These are phyloP conservation scores for Sporothrix curviconia DNA, from an alignment of 2,329 filamentous ascomycete species.

Conservation along the genomic window DNA sequence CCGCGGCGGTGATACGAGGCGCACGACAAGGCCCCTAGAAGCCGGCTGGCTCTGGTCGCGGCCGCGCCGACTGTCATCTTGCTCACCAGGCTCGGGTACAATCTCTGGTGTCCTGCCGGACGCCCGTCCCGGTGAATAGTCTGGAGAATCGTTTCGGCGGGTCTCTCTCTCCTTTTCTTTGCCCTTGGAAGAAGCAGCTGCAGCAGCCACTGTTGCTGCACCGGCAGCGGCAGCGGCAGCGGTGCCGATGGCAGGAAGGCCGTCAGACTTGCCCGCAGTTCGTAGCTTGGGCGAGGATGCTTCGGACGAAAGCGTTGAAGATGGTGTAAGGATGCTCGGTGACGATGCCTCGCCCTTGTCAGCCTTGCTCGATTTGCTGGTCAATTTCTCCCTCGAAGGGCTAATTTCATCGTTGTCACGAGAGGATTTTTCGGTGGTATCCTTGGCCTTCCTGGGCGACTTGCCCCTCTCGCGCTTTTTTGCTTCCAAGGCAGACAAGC, in stretches of 20 bases:
- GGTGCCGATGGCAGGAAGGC: constrained; percentile 32
- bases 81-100: not conserved
- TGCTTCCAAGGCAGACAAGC: constrained; percentile 14
- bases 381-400: not conserved
- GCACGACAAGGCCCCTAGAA: constrained; percentile 32
- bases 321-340: constrained; percentile 17
- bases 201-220: constrained; percentile 13
- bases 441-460: not conserved
- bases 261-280: constrained; percentile 19
- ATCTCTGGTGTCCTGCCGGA: not conserved
- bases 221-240: constrained; percentile 35
- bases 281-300: constrained; percentile 24
- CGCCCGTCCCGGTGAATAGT: not conserved
- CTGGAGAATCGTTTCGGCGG: not conserved
- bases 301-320: constrained; percentile 16
- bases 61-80: not conserved
- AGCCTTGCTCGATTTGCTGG: not conserved
- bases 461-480: not conserved
- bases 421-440: not conserved
- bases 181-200: constrained; percentile 18
- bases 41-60: constrained; percentile 12
- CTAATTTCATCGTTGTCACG: not conserved
- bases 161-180: constrained; percentile 11
- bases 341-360: constrained; percentile 13
- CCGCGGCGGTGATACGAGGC: constrained; percentile 66